Evolutionary conservation across 2,329 filamentous ascomycete genomes (phyloP), one percentile per base, ranked within the genome.

Genomic region (Xylariales sp.): DNA sequence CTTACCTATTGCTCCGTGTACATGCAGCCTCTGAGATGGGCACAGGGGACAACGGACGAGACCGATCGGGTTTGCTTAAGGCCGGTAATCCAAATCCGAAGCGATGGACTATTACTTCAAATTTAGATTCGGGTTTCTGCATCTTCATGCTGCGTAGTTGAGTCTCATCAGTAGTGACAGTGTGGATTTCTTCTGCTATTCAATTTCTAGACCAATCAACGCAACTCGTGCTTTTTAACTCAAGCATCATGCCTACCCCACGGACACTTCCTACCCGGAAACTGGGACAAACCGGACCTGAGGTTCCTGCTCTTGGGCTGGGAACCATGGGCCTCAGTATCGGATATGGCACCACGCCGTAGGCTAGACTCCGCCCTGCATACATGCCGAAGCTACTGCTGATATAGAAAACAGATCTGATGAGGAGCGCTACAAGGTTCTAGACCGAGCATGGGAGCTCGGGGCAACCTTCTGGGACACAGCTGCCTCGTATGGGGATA

Each of bases 391-490:
- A 8, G 8, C n/a, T 25, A n/a, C 23, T 25, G n/a, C n/a, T n/a
- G n/a, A n/a, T 25, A 8, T 25, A 25, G n/a, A 25, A 25, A n/a
- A 25, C 23, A 25, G 23, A 25, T n/a, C 8, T 8, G 23, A 25
- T n/a, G 23, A 25, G 23, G 23, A 25, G 23, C n/a, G 23, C n/a
- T 8, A 8, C 8, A 25, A 40, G 20, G 29, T 52, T 8, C 40
- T 55, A 15, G 47, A 53, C 29, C 37, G 38, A 4, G 45, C 50
- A 17, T 49, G 42, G 61, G 56, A 65, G 17, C 42, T 63, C 4
- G 72, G 73, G 34, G 59, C 66, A 27, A 60, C 57, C n/a, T 64
- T 66, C 50, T 74, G 69, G 68, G 70, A 74, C 35, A 60, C 58
- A 8, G 57, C 54, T n/a, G 54, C 63, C 24, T 55, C 51, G 4